Conservation (phyloP, 768 basidiomycete species). For the Postia placenta region DNA sequence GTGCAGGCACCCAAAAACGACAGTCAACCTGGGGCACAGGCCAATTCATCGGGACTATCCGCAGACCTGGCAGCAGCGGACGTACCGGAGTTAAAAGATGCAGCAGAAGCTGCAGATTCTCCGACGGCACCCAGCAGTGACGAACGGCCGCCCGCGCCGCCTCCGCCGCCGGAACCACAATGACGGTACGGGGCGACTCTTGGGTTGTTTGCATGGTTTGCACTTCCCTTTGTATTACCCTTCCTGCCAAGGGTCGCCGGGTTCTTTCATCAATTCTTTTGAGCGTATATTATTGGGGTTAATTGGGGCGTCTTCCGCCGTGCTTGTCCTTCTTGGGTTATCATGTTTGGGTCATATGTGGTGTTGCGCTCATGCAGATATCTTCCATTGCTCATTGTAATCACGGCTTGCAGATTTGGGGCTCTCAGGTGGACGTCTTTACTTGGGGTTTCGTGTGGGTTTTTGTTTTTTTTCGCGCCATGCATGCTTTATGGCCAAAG, state of each 20-base stretch:
- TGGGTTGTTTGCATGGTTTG: constrained; percentile 36
- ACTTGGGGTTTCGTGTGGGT: background rate
- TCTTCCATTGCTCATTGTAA: constrained; percentile 9
- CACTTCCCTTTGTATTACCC: constrained; percentile 34
- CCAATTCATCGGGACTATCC: background rate
- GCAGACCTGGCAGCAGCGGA: background rate
- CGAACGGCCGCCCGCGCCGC: constrained; percentile 2
- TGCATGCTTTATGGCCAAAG: background rate
- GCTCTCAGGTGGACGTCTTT: background rate
- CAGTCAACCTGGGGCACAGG: background rate
- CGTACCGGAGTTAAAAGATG: background rate
- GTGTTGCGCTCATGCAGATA: constrained; percentile 12
- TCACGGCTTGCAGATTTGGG: background rate
- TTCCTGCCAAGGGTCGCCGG: constrained; percentile 44
- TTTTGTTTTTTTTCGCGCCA: background rate
- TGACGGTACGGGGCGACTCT: constrained; percentile 49
- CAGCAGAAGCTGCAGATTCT: constrained; percentile 1
- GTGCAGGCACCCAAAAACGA: constrained; percentile 1
- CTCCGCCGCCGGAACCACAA: constrained; percentile 18
- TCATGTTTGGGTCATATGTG: constrained; percentile 21
- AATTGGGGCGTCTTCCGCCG: background rate
- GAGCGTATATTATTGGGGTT: constrained; percentile 9
- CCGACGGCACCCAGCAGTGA: constrained; percentile 1
- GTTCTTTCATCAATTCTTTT: constrained; percentile 38
- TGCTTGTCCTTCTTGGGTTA: constrained; percentile 13